Evolutionary conservation across 495 filamentous ascomycete genomes (phyloP), one percentile per base, ranked within the genome.

Genomic region (Astrocystis sublimbata): DNA sequence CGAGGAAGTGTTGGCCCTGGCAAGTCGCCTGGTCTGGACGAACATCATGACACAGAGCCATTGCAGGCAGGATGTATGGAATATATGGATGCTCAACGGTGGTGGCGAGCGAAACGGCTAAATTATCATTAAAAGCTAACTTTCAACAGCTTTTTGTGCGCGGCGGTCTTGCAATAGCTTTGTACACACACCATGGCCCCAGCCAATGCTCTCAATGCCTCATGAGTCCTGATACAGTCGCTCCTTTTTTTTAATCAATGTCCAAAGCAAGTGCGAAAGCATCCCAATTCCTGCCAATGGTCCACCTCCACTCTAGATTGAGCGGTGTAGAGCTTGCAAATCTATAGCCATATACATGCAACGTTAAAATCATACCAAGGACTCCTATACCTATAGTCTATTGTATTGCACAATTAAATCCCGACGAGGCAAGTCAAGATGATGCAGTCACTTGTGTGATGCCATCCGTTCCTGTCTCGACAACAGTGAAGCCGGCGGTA

Each of bases 401-500:
- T 12, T n/a, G 30, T 21, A 31, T 4, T 21, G 19, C 13, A 10
- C 5, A 47, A 23, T 23, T n/a, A 23, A 46, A n/a, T n/a, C n/a
- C n/a, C n/a, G n/a, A n/a, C n/a, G n/a, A n/a, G n/a, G n/a, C n/a
- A n/a, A n/a, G n/a, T 62, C 15, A 62, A 7, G 51, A 38, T 30
- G 49, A 33, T 21, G 50, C 28, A 23, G 50, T 67, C 58, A 76
- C 67, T 63, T 71, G 61, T 8, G 69, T 77, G 23, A 82, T 82
- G 17, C 78, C 78, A 46, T 77, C 68, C 0, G 74, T 67, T 0
- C 71, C 74, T 33, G 86, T 90, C 75, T 90, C 90, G 30, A 92
- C 82, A 33, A 89, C 85, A 73, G 81, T 83, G 68, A 90, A 92
- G 12, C 78, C 84, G 60, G 75, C 81, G 6, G 81, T 81, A 63